Evolutionary conservation across 2,329 filamentous ascomycete species (phyloP), one percentile per base, ranked within the genome.

Genomic region (Cordyceps militaris): DNA sequence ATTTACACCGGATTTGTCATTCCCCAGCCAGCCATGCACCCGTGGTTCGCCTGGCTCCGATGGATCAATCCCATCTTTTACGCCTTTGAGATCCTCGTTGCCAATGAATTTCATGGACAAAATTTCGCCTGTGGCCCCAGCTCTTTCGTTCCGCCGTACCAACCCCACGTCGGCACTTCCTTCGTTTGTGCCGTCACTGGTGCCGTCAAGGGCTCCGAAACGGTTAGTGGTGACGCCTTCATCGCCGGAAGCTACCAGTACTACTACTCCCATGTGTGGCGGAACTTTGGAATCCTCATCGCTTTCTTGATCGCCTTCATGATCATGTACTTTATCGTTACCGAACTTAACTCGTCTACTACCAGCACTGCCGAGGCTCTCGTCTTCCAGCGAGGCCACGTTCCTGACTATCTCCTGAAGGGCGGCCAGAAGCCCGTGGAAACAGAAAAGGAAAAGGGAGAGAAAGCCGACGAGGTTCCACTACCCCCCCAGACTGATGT

Each of bases 51-150:
- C 28, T 92, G 89, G 89, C 86, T 92, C 54, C 81, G 85, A 28
- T 91, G 85, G 72, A 76, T 91, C 52, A 86, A 91, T 59, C 87
- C 87, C 0, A 81, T 91, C 36, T 84, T 78, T 46, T 91, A 91
- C 65, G 85, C 80, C 2, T 93, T 91, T 63, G 88, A 91, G 67
- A 79, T 82, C 2, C 73, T 91, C 19, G 80, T 89, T 70, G 76
- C 84, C 59, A 92, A 91, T 69, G 89, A 94, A 66, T 87, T 89
- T 63, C 79, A 82, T 60, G 76, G 78, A 5, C 77, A 75, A 1
- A 63, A 76, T 0, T 86, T 85, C 49, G 70, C 72, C 1, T 91
- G 88, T 61, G 77, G 80, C 0, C 63, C 53, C 8, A 77, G 80
- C 0, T 63, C 52, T 5, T 73, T 79, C 34, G 66, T 81, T 1